A percentile compares a stretch with the other conserved stretches of the same genome.
Evolutionary conservation across 441 rosid species (phyloP).

Genomic region (Omphalea diandra): DNA sequence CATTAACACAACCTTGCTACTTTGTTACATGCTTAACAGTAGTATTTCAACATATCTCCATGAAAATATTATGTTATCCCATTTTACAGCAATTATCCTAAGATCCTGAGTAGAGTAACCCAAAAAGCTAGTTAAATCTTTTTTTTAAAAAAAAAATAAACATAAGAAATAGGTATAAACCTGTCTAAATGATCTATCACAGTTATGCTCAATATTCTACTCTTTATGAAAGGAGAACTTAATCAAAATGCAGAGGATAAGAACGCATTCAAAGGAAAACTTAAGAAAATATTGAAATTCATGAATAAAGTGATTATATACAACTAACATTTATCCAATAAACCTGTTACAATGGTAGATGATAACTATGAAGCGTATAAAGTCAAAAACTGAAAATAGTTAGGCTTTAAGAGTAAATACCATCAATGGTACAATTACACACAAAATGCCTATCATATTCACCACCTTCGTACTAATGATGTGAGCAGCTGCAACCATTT

Average conservation of each 20-base stretch:
- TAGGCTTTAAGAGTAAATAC: constrained; percentile 10
- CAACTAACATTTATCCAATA: constrained; percentile 8
- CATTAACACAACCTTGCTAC: not conserved
- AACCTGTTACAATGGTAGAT: constrained; percentile 23
- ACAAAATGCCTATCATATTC: constrained; percentile 15
- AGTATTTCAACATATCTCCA: not conserved
- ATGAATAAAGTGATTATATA: not conserved
- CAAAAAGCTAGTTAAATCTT: not conserved
- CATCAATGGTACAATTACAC: constrained; percentile 8
- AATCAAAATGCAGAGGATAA: not conserved
- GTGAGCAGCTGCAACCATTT: constrained; percentile 67
- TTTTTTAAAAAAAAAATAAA: not conserved
- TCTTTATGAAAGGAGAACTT: not conserved
- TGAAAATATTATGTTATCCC: not conserved
- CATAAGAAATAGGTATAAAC: not conserved
- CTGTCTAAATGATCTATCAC: not conserved
- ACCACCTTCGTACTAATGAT: constrained; percentile 84
- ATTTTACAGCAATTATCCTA: not conserved
- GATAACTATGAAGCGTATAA: constrained; percentile 11
- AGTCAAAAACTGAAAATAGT: constrained; percentile 13
- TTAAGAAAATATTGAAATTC: constrained; percentile 1
- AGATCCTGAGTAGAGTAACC: not conserved
- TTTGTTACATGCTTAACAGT: not conserved
- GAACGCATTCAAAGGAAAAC: not conserved
- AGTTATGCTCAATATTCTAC: no score